Evolutionary conservation across 495 filamentous ascomycete genomes (phyloP).

Genomic region (Stereocaulon alpinum): DNA sequence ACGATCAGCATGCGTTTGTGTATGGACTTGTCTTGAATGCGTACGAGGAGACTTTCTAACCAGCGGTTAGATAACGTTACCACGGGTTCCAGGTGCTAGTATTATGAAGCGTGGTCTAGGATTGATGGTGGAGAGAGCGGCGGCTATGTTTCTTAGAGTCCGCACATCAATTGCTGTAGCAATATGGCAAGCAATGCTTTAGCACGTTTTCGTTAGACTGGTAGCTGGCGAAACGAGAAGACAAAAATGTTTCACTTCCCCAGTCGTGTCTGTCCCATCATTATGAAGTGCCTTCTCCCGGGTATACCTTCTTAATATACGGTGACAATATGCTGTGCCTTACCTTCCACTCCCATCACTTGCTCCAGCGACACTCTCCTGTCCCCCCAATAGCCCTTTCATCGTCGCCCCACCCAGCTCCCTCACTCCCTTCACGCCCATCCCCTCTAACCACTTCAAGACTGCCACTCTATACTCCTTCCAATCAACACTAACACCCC

Average conservation of each 20-base stretch:
- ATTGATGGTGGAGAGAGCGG: slow-evolving; percentile 1
- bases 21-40: slow-evolving; percentile 5
- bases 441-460: slow-evolving; percentile 55
- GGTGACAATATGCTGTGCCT: too few species aligned
- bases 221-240: slow-evolving; percentile 14
- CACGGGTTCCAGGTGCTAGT: slow-evolving; percentile 15
- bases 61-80: slow-evolving; percentile 13
- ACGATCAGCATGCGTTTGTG: background rate
- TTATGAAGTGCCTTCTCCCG: background rate
- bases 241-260: slow-evolving; percentile 9
- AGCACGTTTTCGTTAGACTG: slow-evolving; percentile 11
- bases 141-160: slow-evolving; percentile 11
- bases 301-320: too few species aligned
- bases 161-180: slow-evolving; percentile 9
- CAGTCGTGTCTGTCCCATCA: background rate
- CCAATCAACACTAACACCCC: slow-evolving; percentile 60
- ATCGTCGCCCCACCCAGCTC: slow-evolving; percentile 78
- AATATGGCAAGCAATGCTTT: slow-evolving; percentile 5
- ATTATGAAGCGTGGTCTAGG: slow-evolving; percentile 10
- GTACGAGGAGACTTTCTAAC: slow-evolving; percentile 1
- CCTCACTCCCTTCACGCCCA: slow-evolving; percentile 54
- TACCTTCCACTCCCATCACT: background rate
- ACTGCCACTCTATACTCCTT: slow-evolving; percentile 68
- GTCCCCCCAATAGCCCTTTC: slow-evolving; percentile 38
- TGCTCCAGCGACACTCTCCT: background rate